Evolutionary conservation across 2,329 filamentous ascomycete species (phyloP).

Genomic region (Graphilbum sp.): DNA sequence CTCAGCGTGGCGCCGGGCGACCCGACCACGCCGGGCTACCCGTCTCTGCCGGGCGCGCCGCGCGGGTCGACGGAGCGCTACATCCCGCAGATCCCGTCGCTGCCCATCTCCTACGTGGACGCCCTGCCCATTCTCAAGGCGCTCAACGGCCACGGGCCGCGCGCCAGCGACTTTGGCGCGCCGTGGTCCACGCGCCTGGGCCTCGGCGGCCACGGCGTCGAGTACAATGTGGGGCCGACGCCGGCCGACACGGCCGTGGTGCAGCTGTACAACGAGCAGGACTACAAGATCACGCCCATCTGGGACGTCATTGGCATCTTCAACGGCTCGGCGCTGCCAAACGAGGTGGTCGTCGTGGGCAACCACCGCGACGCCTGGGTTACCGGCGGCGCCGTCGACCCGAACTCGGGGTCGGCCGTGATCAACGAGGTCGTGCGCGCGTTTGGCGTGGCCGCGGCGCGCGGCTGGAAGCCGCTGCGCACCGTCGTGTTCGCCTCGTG

Average conservation of each 20-base stretch:
- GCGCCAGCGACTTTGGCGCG: slow-evolving; percentile 55
- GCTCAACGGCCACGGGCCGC: slow-evolving; percentile 75
- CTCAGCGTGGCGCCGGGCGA: slow-evolving; percentile 55
- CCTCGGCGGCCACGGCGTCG: slow-evolving; percentile 60
- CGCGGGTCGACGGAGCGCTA: slow-evolving; percentile 52
- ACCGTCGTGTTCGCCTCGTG: slow-evolving; percentile 82
- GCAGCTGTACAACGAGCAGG: slow-evolving; percentile 63
- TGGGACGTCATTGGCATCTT: slow-evolving; percentile 91
- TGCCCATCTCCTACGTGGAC: slow-evolving; percentile 80
- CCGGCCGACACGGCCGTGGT: slow-evolving; percentile 49
- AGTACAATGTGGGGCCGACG: slow-evolving; percentile 75
- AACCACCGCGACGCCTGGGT: slow-evolving; percentile 68
- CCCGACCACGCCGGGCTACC: slow-evolving; percentile 86
- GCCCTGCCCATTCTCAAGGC: slow-evolving; percentile 77
- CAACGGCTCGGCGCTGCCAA: slow-evolving; percentile 59
- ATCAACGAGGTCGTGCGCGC: slow-evolving; percentile 62
- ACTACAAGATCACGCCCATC: slow-evolving; percentile 64
- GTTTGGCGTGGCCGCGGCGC: slow-evolving; percentile 51
- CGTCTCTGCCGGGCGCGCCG: slow-evolving; percentile 76
- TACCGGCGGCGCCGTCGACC: slow-evolving; percentile 60
- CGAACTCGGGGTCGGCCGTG: slow-evolving; percentile 66
- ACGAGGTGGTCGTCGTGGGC: slow-evolving; percentile 78
- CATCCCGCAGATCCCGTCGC: slow-evolving; percentile 73
- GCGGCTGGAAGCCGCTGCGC: slow-evolving; percentile 69
- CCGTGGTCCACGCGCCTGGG: slow-evolving; percentile 57